Conservation (phyloP, 1,284 basidiomycete genomes). For the Laetiporus sulphureus region DNA sequence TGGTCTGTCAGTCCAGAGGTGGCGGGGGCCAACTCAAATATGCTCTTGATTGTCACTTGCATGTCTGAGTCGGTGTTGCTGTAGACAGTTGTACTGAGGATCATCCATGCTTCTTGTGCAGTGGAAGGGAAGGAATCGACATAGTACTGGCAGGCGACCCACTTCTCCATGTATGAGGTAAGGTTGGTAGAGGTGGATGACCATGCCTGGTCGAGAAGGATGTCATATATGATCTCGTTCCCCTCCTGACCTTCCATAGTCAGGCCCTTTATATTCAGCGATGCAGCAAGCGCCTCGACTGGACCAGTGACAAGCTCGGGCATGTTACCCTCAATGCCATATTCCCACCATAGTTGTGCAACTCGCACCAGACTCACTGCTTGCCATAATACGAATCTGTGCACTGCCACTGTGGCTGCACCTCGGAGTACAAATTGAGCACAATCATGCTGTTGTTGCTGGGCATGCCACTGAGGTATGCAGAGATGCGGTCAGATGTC, state of each 20-base stretch:
- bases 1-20: constrained; percentile 29
- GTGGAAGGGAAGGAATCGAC: constrained; percentile 20
- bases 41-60: constrained; percentile 35
- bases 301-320: constrained; percentile 29
- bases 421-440: constrained; percentile 36
- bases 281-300: constrained; percentile 24
- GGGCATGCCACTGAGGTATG: constrained; percentile 33
- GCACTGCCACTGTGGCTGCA: constrained; percentile 35
- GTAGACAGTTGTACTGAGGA: constrained; percentile 33
- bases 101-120: constrained; percentile 30
- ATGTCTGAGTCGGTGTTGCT: constrained; percentile 28
- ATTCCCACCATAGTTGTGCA: constrained; percentile 37
- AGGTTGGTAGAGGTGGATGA: constrained; percentile 27
- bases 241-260: constrained; percentile 38
- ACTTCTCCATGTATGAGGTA: constrained; percentile 26
- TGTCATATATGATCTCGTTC: constrained; percentile 37
- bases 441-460: constrained; percentile 33
- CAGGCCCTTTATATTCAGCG: constrained; percentile 35
- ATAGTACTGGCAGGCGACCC: constrained; percentile 31
- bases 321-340: constrained; percentile 36
- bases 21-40: constrained; percentile 30
- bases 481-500: constrained; percentile 32
- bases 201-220: constrained; percentile 39
- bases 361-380: constrained; percentile 38
- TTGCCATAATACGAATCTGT: constrained; percentile 34